Base-by-base conservation (phyloP, 257 asterid species). In the Asclepias syriaca region DNA sequence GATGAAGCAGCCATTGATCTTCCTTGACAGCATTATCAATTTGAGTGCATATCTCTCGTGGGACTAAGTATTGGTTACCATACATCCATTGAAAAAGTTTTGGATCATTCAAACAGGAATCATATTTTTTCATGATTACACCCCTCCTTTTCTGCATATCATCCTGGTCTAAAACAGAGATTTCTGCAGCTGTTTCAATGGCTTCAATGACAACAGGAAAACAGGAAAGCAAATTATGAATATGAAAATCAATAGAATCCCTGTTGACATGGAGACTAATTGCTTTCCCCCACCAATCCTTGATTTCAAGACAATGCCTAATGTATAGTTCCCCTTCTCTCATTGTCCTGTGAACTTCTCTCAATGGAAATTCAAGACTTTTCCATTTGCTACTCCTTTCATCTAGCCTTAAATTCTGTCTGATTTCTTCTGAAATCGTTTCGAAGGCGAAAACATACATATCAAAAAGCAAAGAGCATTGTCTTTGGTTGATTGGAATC, bases 151-250 rank as follows among this genome's bases (percentile, higher is more conserved):
- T 91, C 68, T 83, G 92, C 89, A 89, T 85, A 9, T 84, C 93
- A 18, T 88, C 96, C 65, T 81, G 83, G 16, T 89, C 89, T 6
- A 75, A 37, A 2, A 90, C 97, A 0, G 97, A 89, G 53, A 88
- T 73, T 77, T 91, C 98, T 21, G 97, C 92, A 3, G 88, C 96
- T 6, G 92, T 74, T 74, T 93, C 98, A 51, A 93, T 85, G 45
- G 97, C 98, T 85, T 93, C 98, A 51, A 93, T 83, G 68, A 93
- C 96, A 12, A 88, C 85, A 0, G 97, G 82, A 60, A 93, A 91
- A 64, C 93, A 88, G 43, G 86, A 84, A 0, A 93, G 67, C 85
- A 93, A 43, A 80, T 91, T 91, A 81, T 93, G 97, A 22, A 89
- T 72, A 72, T 91, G 95, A 2, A 84, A 79, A 75, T 93, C 98